phyloP scores from a whole-genome alignment of 2,329 filamentous ascomycete species.

The Gaeumannomyces tritici region DNA sequence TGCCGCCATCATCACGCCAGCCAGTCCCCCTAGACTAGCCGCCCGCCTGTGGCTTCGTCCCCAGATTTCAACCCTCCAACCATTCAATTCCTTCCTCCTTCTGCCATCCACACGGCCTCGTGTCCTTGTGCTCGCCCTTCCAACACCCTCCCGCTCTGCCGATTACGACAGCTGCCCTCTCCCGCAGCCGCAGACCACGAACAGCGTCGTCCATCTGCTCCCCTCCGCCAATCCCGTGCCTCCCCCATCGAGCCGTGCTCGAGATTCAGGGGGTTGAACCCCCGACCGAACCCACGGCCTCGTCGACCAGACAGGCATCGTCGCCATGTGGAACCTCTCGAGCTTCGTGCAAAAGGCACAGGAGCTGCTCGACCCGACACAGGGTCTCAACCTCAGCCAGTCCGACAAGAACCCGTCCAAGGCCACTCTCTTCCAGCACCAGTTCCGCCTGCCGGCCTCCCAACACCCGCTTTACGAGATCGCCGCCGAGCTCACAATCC shows the following conservation, averaged over 20 bases:
- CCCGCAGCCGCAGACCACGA: neutral
- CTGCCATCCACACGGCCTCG: neutral
- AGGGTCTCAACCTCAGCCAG: slow-evolving; percentile 62
- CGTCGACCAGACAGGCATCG: slow-evolving; percentile 5
- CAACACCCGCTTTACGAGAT: slow-evolving; percentile 96
- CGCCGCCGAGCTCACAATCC: slow-evolving; percentile 86
- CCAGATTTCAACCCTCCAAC: neutral
- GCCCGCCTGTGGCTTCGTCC: neutral
- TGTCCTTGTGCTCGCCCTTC: neutral
- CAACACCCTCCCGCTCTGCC: neutral
- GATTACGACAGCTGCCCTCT: neutral
- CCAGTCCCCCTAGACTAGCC: neutral
- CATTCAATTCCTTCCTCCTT: neutral
- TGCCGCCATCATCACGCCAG: neutral
- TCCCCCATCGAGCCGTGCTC: neutral
- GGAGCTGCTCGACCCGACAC: slow-evolving; percentile 84
- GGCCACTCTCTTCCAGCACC: slow-evolving; percentile 83
- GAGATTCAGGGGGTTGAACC: neutral
- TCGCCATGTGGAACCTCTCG: slow-evolving; percentile 51
- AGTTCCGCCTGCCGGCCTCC: slow-evolving; percentile 88
- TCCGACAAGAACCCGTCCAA: slow-evolving; percentile 81
- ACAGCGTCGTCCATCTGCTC: too few species aligned
- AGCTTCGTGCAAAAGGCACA: slow-evolving; percentile 93
- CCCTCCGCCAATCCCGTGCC: neutral
- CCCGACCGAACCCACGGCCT: neutral